Base-by-base conservation (phyloP, 2,329 filamentous ascomycete species). In the Cladosporium velox region DNA sequence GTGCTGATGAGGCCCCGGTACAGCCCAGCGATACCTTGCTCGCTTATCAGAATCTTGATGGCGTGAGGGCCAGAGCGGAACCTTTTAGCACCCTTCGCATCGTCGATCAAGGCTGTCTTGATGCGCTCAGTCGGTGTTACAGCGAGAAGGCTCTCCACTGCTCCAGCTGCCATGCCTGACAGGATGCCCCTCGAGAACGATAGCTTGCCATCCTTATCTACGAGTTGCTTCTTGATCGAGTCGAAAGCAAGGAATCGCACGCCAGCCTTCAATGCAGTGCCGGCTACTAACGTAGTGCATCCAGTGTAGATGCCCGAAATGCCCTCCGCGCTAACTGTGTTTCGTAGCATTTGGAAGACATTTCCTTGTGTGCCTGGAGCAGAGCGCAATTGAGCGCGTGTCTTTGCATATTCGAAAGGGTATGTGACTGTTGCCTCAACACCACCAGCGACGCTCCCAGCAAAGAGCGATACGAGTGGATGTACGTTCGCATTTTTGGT, bases 41-140 rank as follows among this genome's bases (percentile, higher is more conserved):
- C 78, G 1, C 71, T 71, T 0, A 82, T 11, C 18, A 83, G n/a
- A 4, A 30, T 44, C 8, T 34, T 44, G 34, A 60, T 30, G 5
- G 41, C 63, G 44, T 65, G 63, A 52, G 47, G 63, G 14, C 55
- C 44, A 30, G 55, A 59, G 41, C 70, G 71, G 64, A 74, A 75
- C 7, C 66, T 59, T 63, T 69, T 70, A 8, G 69, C 59, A 32
- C 66, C 67, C 52, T 70, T 73, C 21, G 74, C 86, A 71, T 89
- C 87, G 72, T 89, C 87, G 67, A 89, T 89, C 7, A 90, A 73
- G 0, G 87, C 87, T 0, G 88, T 91, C 74, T 90, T 91, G 72
- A 91, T 86, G n/a, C 88, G 81, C 72, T 91, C 88, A 0, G 87
- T 89, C 0, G 88, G 88, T 2, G 88, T 91, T 0, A 91, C 88